Evolutionary conservation across 2,329 filamentous ascomycete species (phyloP), one percentile per base, ranked within the genome.

Genomic region (Onygenales sp.): DNA sequence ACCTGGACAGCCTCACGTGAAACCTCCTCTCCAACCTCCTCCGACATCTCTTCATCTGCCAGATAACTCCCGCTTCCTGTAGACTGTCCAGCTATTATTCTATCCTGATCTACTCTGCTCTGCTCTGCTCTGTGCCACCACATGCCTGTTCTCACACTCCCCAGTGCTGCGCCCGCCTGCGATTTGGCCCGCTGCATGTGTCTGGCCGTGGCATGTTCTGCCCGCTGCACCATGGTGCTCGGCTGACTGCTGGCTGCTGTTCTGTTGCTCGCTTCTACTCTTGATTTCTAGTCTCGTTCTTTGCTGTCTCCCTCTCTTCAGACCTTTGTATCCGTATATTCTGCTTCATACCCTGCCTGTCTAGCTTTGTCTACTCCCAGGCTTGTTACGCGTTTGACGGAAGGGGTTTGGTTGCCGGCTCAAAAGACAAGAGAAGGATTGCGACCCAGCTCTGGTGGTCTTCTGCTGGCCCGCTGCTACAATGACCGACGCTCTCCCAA

Each of bases 401-500:
- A 40, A 36, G 34, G 14, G 32, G 11, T n/a, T 49, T 37, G 32
- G 14, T 13, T 49, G 2, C 5, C 11, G n/a, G 36, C 44, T 31
- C 45, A 11, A 49, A 49, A 32, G 32, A 13, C n/a, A 40, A 54
- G 44, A 52, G 44, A 45, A 44, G 39, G 11, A 42, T 47, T 33
- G n/a, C 31, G 43, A 33, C n/a, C 17, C 9, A 17, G 14, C 7
- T n/a, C 33, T 13, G 43, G 39, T 21, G 43, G 43, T 9, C 32
- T 42, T 50, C n/a, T 33, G 33, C 6, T 44, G n/a, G 33, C 17
- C 43, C 33, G 39, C 45, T 49, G 44, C 42, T 56, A 56, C 51
- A 33, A 75, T 74, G 72, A 65, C 68, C 32, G 61, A 63, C 56
- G 63, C 58, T 56, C 63, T 74, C 37, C 68, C 74, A 44, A 60